phyloP scores from a whole-genome alignment of 495 filamentous ascomycete genomes.

The Wilcoxina mikolae region DNA sequence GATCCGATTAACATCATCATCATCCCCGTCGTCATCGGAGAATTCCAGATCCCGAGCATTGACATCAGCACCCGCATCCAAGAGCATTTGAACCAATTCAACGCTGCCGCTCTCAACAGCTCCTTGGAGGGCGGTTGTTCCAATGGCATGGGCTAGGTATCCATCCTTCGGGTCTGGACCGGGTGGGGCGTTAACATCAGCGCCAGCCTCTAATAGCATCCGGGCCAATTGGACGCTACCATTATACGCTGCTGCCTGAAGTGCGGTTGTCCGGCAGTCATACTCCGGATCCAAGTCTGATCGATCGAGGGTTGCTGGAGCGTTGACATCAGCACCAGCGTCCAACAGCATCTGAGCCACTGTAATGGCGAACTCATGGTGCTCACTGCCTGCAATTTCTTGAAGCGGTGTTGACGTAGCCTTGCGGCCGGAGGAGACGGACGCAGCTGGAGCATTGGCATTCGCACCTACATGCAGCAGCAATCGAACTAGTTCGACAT shows the following conservation, averaged over 20 bases:
- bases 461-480: not conserved
- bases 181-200: not conserved
- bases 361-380: not conserved
- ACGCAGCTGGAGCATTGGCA: not conserved
- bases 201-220: not conserved
- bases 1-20: too few relatives aligned
- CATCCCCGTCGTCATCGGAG: too few relatives aligned
- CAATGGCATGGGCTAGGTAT: too few relatives aligned
- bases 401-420: not conserved
- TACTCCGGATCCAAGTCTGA: too few relatives aligned
- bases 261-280: not conserved
- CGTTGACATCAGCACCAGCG: not conserved
- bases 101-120: not conserved
- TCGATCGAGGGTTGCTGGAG: not conserved
- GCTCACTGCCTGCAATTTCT: not conserved
- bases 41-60: too few relatives aligned
- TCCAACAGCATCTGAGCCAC: not conserved
- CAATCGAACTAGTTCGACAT: not conserved
- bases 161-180: too few relatives aligned
- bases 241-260: not conserved
- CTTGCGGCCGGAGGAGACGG: not conserved
- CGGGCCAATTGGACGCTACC: not conserved
- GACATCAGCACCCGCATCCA: constrained; percentile 1
- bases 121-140: not conserved
- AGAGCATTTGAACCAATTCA: not conserved